Base-by-base conservation (phyloP, 116 monocot species). In the Trichopus zeylanicus region DNA sequence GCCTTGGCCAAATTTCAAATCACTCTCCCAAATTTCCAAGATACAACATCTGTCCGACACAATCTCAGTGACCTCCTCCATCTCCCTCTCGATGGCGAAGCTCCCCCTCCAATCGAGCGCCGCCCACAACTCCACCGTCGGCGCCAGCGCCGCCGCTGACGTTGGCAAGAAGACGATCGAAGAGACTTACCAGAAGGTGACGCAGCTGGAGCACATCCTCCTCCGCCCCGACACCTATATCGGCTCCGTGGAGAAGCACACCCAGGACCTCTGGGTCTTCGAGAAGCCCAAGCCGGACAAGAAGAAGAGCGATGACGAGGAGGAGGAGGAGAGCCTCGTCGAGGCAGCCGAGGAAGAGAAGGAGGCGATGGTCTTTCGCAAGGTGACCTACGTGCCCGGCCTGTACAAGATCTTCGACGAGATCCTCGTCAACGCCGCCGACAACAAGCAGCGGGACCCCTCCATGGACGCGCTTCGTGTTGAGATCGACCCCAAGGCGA, bases 321-420 rank as follows among this genome's bases (percentile, higher is more conserved):
- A 42, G 13, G 42, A 13, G 3, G 42, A 13, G 12, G 42, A 42
- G 0, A n/a, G n/a, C n/a, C 42, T 13, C 13, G 16, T n/a, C 13
- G 42, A 13, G 0, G 3, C 42, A 4, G 5, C 42, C 16, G 42
- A 4, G 4, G 42, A 42, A 3, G 42, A 90, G 51, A 42, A 56
- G 46, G 78, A 47, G 19, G 75, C 74, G 68, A 90, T 95, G 90
- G 81, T 84, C 21, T 55, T 68, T 48, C 72, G 86, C 12, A 18
- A 63, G 56, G 63, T 95, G 33, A 62, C 90, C 67, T 91, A 79
- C 74, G n/a, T n/a, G n/a, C n/a, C n/a, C n/a, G n/a, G n/a, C n/a
- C n/a, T n/a, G n/a, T n/a, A n/a, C n/a, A n/a, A 97, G 77, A 90
- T 97, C 84, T 87, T 97, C 62, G 91, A 97, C 62, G 97, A 91